Evolutionary conservation across 2,329 filamentous ascomycete genomes (phyloP), one percentile per base, ranked within the genome.

Genomic region (Apiospora hydei): DNA sequence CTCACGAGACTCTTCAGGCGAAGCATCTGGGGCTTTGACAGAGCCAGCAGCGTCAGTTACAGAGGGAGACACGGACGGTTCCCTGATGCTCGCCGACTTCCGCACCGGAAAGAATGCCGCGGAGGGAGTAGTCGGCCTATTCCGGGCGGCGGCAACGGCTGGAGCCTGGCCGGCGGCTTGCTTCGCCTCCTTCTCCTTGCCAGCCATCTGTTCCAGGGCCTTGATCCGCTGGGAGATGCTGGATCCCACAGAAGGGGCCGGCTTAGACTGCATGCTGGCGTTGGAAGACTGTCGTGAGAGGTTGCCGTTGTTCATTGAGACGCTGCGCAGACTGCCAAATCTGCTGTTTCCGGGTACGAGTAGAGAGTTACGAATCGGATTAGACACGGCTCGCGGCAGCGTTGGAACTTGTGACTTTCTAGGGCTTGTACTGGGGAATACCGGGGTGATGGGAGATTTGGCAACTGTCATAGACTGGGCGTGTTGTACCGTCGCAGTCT

Each of bases 171-270:
- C 41, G 66, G 8, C 66, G 46, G 46, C 24, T 47, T 68, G 61
- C 43, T 68, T 24, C 44, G 66, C 34, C 34, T 38, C 38, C 21
- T 69, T 78, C 64, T 81, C 74, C 78, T 80, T 78, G 79, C 87
- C 83, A 72, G 91, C 88, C 75, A 96, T 88, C 81, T 94, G 95
- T 80, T 98, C 94, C 70, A 99, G 86, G 8, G 95, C 95, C 82
- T 98, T 97, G 81, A 98, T 98, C 57, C 96, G 92, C 81, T 96
- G 94, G 3, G 96, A 97, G 73, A 99, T 98, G 76, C 94, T 95
- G 11, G 93, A 95, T 10, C 94, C 95, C 34, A 98, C 89, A 0
- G 46, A 1, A n/a, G 46, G 46, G 21, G 21, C 46, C 21, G 46
- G 46, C 46, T 49, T 96, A 75, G 89, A 85, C 67, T 87, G 84